phyloP scores from a whole-genome alignment of 108 stramenopile species.

The Cyclotella baltica region DNA sequence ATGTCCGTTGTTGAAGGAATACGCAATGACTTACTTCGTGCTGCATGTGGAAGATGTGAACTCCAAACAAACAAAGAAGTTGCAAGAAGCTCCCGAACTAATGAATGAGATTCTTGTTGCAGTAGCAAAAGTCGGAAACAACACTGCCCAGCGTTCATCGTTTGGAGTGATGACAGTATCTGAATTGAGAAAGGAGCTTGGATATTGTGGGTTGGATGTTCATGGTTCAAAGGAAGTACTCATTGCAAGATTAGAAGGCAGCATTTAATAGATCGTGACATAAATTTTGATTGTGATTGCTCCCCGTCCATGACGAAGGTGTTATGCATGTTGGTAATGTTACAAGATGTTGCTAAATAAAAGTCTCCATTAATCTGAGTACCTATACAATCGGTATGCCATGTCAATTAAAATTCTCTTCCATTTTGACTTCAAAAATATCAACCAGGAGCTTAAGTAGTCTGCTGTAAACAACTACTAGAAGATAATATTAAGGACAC shows the following conservation, averaged over 20 bases:
- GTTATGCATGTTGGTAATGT: too few species aligned
- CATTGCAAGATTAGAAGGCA: constrained; percentile 12
- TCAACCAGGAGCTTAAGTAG: too few species aligned
- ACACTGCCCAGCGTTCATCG: background rate
- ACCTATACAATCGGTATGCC: too few species aligned
- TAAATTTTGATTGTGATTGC: too few species aligned
- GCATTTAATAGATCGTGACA: background rate
- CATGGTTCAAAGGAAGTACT: constrained; percentile 28
- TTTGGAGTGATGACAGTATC: constrained; percentile 10
- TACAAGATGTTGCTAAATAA: too few species aligned
- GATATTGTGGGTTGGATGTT: constrained; percentile 5
- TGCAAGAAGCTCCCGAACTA: background rate
- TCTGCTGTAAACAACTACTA: too few species aligned
- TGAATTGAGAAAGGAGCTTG: constrained; percentile 23
- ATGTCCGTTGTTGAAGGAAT: constrained; percentile 22
- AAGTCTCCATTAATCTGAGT: too few species aligned
- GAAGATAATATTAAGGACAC: too few species aligned
- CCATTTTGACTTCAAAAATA: too few species aligned
- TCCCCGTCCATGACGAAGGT: too few species aligned
- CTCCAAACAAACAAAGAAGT: constrained; percentile 1
- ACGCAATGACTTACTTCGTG: constrained; percentile 14
- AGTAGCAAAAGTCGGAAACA: background rate
- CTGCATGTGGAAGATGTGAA: constrained; percentile 2
- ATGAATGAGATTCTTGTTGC: constrained; percentile 13
- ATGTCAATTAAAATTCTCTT: too few species aligned